Evolutionary conservation across 805 yeast species (phyloP), one percentile per base, ranked within the genome.

Genomic region (Lipomyces chichibuensis): DNA sequence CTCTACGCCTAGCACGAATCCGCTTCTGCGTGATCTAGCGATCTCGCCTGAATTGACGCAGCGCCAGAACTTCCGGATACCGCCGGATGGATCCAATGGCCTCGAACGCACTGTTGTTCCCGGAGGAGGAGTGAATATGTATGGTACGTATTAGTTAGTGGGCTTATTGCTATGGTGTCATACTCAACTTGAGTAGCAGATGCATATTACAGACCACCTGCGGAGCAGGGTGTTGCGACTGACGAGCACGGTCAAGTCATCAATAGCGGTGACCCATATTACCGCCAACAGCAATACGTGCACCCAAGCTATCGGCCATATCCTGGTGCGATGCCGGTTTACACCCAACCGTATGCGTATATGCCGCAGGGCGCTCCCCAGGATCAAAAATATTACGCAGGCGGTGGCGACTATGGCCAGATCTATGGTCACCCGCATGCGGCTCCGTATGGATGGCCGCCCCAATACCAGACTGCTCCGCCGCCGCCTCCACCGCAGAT

Each of bases 1-100:
- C 57, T 73, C 77, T 0, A 80, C 87, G 32, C 97, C 97, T 0
- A 79, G 86, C 3, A 84, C 84, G 53, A 77, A 84, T 7, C 82
- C 84, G 7, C 72, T 75, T 23, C 81, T 91, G 63, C 83, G 83
- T 65, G 83, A 85, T 65, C 69, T 86, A 0, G 76, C 77, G 20
- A 82, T 80, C 57, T 69, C 77, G 55, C 77, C 77, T 6, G 81
- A 79, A 63, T 73, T 80, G 27, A 73, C 75, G 32, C 74, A 73
- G 60, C 66, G 76, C 33, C 77, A 75, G 62, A 74, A 76, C 69
- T 77, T 77, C 72, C 69, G 80, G 61, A 72, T 75, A 57, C 78
- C 80, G 27, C 74, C 77, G 25, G 78, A 75, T 54, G 71, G 71
- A 27, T 63, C 71, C 25, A 58, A 52, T 53, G 64, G 63, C 4